phyloP scores from a whole-genome alignment of 2,329 filamentous ascomycete genomes.

The Pseudonectria buxi region DNA sequence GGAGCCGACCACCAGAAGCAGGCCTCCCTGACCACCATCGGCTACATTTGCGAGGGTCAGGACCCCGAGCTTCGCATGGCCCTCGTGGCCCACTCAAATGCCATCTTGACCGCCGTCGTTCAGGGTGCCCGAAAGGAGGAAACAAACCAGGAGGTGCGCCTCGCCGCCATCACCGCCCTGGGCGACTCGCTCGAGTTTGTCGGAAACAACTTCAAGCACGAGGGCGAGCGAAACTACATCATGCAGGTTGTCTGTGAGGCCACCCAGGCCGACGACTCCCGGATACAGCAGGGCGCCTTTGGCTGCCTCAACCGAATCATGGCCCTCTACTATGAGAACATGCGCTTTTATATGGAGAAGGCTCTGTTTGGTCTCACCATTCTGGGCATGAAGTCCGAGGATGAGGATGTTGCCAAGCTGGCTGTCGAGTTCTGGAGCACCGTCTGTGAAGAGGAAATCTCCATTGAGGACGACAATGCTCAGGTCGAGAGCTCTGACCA shows the following conservation, averaged over 20 bases:
- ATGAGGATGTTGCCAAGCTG: conserved; percentile 96
- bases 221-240: conserved; percentile 98
- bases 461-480: conserved; percentile 94
- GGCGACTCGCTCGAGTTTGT: conserved; percentile 97
- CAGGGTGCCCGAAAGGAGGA: conserved; percentile 97
- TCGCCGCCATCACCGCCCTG: conserved; percentile 87
- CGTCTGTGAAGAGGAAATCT: conserved; percentile 98
- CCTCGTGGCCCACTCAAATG: conserved; percentile 84
- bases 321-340: conserved; percentile 98
- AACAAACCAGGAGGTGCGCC: conserved; percentile 80
- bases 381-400: conserved; percentile 95
- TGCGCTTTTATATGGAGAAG: conserved; percentile 99
- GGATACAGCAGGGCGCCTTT: conserved; percentile 93
- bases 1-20: conserved; percentile 88
- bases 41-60: conserved; percentile 95
- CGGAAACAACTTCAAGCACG: conserved; percentile 96
- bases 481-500: conserved; percentile 69
- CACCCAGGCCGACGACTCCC: conserved; percentile 82
- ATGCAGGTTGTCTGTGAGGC: conserved; percentile 99
- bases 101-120: conserved; percentile 94
- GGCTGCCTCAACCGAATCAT: conserved; percentile 98
- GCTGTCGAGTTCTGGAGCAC: conserved; percentile 99
- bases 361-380: conserved; percentile 95
- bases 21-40: conserved; percentile 89
- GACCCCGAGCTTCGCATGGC: conserved; percentile 78